phyloP scores from a whole-genome alignment of 768 basidiomycete genomes.

The Auriscalpium orientale region DNA sequence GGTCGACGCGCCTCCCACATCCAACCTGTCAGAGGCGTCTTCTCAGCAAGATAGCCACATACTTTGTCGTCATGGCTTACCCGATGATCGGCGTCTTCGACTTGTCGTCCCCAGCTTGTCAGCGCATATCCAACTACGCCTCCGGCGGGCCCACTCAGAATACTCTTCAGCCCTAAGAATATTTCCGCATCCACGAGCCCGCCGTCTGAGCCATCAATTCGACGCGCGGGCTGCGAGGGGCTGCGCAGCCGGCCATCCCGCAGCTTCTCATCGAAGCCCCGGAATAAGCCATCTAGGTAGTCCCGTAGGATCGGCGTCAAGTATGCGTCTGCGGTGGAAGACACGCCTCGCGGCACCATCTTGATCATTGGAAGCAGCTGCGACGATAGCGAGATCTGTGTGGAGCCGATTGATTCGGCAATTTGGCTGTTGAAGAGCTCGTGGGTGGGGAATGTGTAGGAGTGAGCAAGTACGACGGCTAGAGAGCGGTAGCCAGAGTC shows the following conservation, averaged over 20 bases:
- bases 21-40: slow-evolving; percentile 41
- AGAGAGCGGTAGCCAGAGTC: slow-evolving; percentile 87
- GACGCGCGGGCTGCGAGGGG: slow-evolving; percentile 69
- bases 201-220: slow-evolving; percentile 96
- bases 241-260: slow-evolving; percentile 49
- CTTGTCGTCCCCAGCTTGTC: slow-evolving; percentile 81
- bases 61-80: slow-evolving; percentile 32
- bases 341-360: slow-evolving; percentile 88
- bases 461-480: slow-evolving; percentile 86
- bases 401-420: slow-evolving; percentile 79
- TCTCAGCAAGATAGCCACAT: neutral
- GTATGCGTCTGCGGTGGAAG: slow-evolving; percentile 92
- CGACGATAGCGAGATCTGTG: slow-evolving; percentile 82
- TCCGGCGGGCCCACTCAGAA: slow-evolving; percentile 88
- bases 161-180: slow-evolving; percentile 91
- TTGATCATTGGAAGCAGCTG: slow-evolving; percentile 92
- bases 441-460: slow-evolving; percentile 87
- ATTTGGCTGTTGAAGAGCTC: slow-evolving; percentile 65
- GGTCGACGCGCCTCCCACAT: slow-evolving; percentile 93
- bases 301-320: slow-evolving; percentile 80
- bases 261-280: slow-evolving; percentile 74
- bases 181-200: slow-evolving; percentile 72
- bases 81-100: slow-evolving; percentile 74
- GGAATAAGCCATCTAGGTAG: slow-evolving; percentile 89
- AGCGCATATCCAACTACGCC: slow-evolving; percentile 94